These are phyloP conservation scores for Lophium mytilinum DNA, from an alignment of 495 filamentous ascomycete genomes.

Conservation along the genomic window DNA sequence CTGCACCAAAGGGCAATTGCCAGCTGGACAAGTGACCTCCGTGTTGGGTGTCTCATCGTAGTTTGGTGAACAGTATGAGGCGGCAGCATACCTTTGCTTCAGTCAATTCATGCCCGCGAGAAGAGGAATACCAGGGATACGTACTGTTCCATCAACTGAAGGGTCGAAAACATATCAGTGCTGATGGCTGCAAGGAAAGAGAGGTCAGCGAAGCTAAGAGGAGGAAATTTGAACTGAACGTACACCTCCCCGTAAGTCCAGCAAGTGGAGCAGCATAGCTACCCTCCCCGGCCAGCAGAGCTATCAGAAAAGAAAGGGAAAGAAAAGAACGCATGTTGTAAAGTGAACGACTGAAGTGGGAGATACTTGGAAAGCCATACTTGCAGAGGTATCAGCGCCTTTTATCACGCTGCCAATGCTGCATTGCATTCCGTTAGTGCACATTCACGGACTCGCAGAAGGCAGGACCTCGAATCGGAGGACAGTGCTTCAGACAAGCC, in stretches of 20 bases:
- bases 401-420: too few species aligned
- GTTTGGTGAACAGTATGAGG: conserved; percentile 58
- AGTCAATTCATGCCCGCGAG: too few species aligned
- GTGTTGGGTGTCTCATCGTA: conserved; percentile 38
- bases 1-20: conserved; percentile 52
- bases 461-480: too few species aligned
- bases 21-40: conserved; percentile 46
- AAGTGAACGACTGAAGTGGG: neutral
- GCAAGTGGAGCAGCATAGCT: conserved; percentile 8
- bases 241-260: conserved; percentile 9
- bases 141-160: conserved; percentile 18
- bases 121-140: too few species aligned
- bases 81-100: conserved; percentile 46
- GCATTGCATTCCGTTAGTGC: too few species aligned
- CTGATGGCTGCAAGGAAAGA: neutral
- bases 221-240: neutral
- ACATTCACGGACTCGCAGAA: too few species aligned
- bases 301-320: neutral
- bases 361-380: too few species aligned
- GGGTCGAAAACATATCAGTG: conserved; percentile 8
- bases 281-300: neutral
- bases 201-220: neutral
- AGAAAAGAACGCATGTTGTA: conserved; percentile 3
- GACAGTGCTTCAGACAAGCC: too few species aligned
- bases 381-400: too few species aligned